Conservation (phyloP, 1,139 yeast genomes). For the Candida tropicalis region DNA sequence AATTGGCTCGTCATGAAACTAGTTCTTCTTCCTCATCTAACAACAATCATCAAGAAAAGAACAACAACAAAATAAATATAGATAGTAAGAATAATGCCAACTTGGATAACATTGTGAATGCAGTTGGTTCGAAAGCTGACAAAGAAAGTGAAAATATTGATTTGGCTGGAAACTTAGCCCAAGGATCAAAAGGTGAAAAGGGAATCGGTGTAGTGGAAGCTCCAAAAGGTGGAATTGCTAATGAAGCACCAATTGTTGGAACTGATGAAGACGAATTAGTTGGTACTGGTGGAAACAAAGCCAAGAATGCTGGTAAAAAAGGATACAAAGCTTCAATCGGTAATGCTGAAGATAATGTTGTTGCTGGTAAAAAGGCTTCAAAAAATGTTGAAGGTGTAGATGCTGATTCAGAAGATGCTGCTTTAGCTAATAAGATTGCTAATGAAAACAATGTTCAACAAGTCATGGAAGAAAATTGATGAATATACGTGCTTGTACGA, state of each 20-base stretch:
- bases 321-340: constrained; percentile 11
- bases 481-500: not conserved
- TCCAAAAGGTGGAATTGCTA: constrained; percentile 54
- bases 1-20: constrained; percentile 25
- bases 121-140: constrained; percentile 17
- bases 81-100: constrained; percentile 14
- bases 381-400: not conserved
- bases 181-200: constrained; percentile 45
- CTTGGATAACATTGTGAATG: constrained; percentile 16
- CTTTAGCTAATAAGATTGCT: constrained; percentile 5
- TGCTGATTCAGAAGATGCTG: constrained; percentile 3
- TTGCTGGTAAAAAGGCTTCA: constrained; percentile 2
- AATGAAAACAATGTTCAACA: constrained; percentile 15
- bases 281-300: constrained; percentile 18
- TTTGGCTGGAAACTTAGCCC: constrained; percentile 45
- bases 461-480: constrained; percentile 13
- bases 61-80: constrained; percentile 2
- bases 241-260: constrained; percentile 50
- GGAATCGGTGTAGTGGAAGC: constrained; percentile 49
- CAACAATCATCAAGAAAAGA: constrained; percentile 6
- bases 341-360: constrained; percentile 5
- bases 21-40: constrained; percentile 1
- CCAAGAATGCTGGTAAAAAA: constrained; percentile 8
- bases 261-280: constrained; percentile 41
- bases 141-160: constrained; percentile 23